phyloP scores from a whole-genome alignment of 148 eudicot genomes.

The Amaranthus hypochondriacus region DNA sequence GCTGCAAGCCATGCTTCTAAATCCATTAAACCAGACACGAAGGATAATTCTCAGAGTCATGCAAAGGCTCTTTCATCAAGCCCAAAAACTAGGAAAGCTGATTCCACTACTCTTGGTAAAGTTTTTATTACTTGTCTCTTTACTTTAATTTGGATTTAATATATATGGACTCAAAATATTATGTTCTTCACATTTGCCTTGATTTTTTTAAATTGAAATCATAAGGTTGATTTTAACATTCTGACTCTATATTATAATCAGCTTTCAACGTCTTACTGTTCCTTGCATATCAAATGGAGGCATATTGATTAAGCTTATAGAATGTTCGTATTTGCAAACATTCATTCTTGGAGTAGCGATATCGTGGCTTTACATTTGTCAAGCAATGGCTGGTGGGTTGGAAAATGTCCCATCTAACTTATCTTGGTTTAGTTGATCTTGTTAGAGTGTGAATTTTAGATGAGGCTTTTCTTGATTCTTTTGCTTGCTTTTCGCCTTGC shows the following conservation, averaged over 20 bases:
- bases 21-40: slow-evolving; percentile 30
- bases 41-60: slow-evolving; percentile 16
- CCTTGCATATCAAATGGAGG: neutral
- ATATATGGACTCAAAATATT: neutral
- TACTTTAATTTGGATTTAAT: neutral
- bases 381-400: neutral
- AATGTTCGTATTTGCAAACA: neutral
- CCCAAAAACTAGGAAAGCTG: slow-evolving; percentile 27
- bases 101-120: slow-evolving; percentile 44
- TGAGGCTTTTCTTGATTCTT: neutral
- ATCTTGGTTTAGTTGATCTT: neutral
- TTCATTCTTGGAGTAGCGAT: neutral
- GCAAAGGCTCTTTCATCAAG: slow-evolving; percentile 23
- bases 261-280: neutral
- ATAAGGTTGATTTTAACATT: no score
- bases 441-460: neutral
- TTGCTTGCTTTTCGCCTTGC: neutral
- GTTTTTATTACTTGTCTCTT: neutral
- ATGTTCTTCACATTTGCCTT: neutral
- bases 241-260: no score
- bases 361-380: neutral
- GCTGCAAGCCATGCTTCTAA: slow-evolving; percentile 51
- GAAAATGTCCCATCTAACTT: neutral
- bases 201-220: neutral
- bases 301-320: neutral